Percentiles rank a stretch among this genome's conserved stretches.
Evolutionary conservation across 148 eudicot genomes (phyloP).

Genomic region (Chenopodium quinoa): DNA sequence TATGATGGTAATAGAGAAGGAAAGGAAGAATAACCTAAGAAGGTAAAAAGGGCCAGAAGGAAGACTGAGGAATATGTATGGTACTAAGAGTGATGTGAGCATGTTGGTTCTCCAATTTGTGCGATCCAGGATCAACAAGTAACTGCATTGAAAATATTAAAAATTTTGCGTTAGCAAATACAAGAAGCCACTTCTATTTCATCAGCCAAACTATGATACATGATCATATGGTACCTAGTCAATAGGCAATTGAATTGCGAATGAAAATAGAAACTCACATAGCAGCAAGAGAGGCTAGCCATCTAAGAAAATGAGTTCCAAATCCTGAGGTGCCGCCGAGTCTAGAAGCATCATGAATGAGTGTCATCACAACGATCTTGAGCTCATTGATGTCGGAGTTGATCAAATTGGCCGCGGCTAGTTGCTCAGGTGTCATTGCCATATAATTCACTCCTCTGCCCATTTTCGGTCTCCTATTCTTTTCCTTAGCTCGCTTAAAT

Average conservation of each 20-base stretch:
- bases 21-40: constrained; percentile 44
- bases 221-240: no score
- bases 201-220: no score
- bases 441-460: constrained; percentile 44
- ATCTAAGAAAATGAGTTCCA: constrained; percentile 63
- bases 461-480: constrained; percentile 26
- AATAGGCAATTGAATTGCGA: not conserved
- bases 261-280: constrained; percentile 40
- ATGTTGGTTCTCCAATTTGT: constrained; percentile 94
- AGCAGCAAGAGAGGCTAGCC: constrained; percentile 86
- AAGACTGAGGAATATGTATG: constrained; percentile 80
- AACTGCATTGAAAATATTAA: constrained; percentile 42
- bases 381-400: constrained; percentile 57
- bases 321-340: constrained; percentile 47
- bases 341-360: constrained; percentile 44
- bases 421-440: constrained; percentile 44
- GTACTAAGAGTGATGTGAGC: constrained; percentile 76
- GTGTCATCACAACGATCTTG: constrained; percentile 40
- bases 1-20: not conserved
- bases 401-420: constrained; percentile 33
- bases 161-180: not conserved
- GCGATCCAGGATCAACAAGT: constrained; percentile 80
- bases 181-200: not conserved
- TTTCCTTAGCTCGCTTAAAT: not conserved
- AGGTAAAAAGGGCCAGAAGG: constrained; percentile 51